Evolutionary conservation across 805 yeast species (phyloP).

Genomic region (Lipomyces yamadae): DNA sequence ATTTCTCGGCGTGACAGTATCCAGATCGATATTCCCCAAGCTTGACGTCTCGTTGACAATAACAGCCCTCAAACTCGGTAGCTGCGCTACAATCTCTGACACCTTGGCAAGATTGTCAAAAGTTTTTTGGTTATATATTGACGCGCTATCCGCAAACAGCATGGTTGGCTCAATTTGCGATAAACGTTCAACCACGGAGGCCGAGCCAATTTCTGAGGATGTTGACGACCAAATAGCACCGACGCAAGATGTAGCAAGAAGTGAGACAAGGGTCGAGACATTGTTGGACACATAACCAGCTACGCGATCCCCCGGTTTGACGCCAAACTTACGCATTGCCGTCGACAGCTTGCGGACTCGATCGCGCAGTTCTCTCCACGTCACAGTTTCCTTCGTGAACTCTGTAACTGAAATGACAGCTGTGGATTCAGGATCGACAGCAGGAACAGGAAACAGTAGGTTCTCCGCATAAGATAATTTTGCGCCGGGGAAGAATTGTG

Average conservation of each 20-base stretch:
- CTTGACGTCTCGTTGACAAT: slow-evolving; percentile 22
- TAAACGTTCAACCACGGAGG: slow-evolving; percentile 37
- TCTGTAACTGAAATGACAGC: slow-evolving; percentile 40
- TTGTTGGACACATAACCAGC: slow-evolving; percentile 40
- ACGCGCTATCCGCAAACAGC: slow-evolving; percentile 37
- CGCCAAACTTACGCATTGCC: slow-evolving; percentile 33
- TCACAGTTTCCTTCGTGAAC: slow-evolving; percentile 12
- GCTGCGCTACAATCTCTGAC: slow-evolving; percentile 26
- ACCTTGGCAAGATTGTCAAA: slow-evolving; percentile 35
- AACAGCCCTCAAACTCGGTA: slow-evolving; percentile 29
- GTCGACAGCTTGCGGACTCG: slow-evolving; percentile 29
- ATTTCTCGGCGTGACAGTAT: slow-evolving; percentile 14
- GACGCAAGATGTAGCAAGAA: slow-evolving; percentile 38
- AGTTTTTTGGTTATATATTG: slow-evolving; percentile 36
- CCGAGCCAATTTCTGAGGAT: slow-evolving; percentile 38
- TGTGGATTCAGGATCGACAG: slow-evolving; percentile 27
- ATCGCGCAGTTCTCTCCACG: slow-evolving; percentile 38
- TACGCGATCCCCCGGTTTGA: slow-evolving; percentile 37
- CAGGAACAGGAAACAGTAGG: slow-evolving; percentile 35
- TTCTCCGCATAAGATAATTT: slow-evolving; percentile 38
- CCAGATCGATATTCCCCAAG: slow-evolving; percentile 18
- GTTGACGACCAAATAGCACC: slow-evolving; percentile 41
- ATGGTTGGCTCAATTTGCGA: slow-evolving; percentile 37
- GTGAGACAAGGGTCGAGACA: slow-evolving; percentile 34
- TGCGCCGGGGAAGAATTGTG: slow-evolving; percentile 37